Percentiles rank a stretch among this genome's conserved stretches.
Evolutionary conservation across 78 protist species (phyloP).

Genomic region (Guillardia theta): DNA sequence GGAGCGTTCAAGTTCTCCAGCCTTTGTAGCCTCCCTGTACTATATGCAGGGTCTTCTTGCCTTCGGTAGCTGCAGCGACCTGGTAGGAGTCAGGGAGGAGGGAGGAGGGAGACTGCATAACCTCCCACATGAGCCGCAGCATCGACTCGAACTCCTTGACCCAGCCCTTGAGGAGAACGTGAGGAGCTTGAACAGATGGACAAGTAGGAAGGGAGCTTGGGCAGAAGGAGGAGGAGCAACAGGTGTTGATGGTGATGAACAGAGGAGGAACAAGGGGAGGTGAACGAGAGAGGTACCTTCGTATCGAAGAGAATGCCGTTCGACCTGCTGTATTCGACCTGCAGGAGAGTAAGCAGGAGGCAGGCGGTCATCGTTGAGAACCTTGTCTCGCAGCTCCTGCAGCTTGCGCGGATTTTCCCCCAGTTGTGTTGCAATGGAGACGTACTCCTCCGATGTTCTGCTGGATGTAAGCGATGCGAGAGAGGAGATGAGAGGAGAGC

Average conservation of each 20-base stretch:
- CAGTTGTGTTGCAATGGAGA: background rate
- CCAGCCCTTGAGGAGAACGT: background rate
- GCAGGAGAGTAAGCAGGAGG: no score
- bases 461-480: background rate
- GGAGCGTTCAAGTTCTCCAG: no score
- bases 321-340: background rate
- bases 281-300: background rate
- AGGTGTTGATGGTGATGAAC: background rate
- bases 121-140: conserved; percentile 31
- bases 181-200: background rate
- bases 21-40: background rate
- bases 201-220: background rate
- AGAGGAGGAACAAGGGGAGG: background rate
- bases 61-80: background rate
- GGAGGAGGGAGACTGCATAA: background rate
- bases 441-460: background rate
- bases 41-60: background rate
- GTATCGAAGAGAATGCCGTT: background rate
- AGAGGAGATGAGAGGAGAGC: background rate
- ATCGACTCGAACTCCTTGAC: background rate
- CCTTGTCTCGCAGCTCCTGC: background rate
- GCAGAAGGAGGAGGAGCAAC: no score
- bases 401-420: background rate
- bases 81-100: background rate
- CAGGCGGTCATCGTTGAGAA: no score